Base-by-base conservation (phyloP, 371 early-diverging fungal genomes). In the Lichtheimia ornata region DNA sequence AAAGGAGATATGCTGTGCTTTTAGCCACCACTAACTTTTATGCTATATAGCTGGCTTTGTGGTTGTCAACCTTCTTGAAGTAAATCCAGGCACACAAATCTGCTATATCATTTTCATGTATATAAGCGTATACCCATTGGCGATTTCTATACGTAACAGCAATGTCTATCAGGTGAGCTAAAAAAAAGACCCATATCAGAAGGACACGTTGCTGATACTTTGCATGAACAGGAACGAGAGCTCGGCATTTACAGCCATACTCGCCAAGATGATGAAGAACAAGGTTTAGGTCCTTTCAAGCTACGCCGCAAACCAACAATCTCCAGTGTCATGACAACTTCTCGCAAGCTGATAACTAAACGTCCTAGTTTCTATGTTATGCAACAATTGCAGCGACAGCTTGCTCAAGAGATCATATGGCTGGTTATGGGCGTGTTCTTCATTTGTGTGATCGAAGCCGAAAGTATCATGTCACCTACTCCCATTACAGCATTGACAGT, bases 21-120 rank as follows among this genome's bases (percentile, higher is more conserved):
- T 0, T n/a, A 17, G 0, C 53, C 28, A 52, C 9, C n/a, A 2
- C 15, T 59, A 30, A 51, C 28, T 18, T 3, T 6, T 42, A 13
- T 14, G 13, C 4, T 2, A 9, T 11, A 9, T 54, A 77, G 79
- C 79, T 49, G 79, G 79, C 1, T 79, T 79, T 55, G 63, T 60
- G 56, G 71, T 74, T 2, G 62, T 74, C 15, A 69, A 65, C 59
- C 59, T 79, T 6, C 61, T 66, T 15, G 62, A 66, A 17, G 15
- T 79, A 2, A 79, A 79, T 24, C 79, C 76, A 22, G 76, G 72
- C 3, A 65, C 76, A 7, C 70, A 69, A 25, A 45, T 79, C 4
- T 61, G 76, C 0, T 79, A 76, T 45, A 74, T 79, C 40, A 61
- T 79, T 12, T 72, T 73, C 13, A 79, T 79, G 79, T 79, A 79